A percentile compares a stretch with the other conserved stretches of the same genome.
Evolutionary conservation across 2,329 filamentous ascomycete species (phyloP).

Genomic region (Akanthomyces dipterigenus): DNA sequence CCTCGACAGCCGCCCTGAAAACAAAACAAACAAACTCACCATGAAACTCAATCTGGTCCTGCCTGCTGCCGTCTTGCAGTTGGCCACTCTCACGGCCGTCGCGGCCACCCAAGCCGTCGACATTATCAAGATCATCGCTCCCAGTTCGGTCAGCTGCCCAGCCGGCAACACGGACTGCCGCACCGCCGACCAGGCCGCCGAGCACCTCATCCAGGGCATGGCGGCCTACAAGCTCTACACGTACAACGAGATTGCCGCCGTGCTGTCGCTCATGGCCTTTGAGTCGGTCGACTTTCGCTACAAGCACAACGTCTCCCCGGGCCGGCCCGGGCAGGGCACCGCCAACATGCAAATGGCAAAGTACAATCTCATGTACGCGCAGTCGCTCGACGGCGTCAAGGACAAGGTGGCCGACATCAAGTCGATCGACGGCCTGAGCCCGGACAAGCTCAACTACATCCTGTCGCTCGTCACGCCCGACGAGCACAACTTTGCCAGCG

Average conservation of each 20-base stretch:
- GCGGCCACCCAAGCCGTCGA: constrained; percentile 21
- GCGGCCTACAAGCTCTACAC: constrained; percentile 45
- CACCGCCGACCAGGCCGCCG: constrained; percentile 55
- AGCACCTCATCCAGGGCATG: constrained; percentile 51
- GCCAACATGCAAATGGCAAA: constrained; percentile 44
- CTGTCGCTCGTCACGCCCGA: constrained; percentile 40
- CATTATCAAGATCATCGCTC: constrained; percentile 49
- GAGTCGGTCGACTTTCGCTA: constrained; percentile 66
- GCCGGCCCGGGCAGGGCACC: constrained; percentile 64
- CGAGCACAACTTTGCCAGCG: constrained; percentile 47
- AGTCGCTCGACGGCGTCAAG: constrained; percentile 32
- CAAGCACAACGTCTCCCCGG: constrained; percentile 56
- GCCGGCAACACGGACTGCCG: constrained; percentile 52
- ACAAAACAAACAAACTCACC: background rate
- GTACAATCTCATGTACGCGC: constrained; percentile 43
- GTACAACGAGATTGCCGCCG: constrained; percentile 57
- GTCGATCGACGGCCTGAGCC: constrained; percentile 20
- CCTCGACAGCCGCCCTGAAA: background rate
- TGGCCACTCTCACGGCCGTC: background rate
- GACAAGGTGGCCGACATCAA: constrained; percentile 25
- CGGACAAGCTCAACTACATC: constrained; percentile 31
- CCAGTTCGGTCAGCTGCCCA: constrained; percentile 47
- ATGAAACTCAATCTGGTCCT: background rate
- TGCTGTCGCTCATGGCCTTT: constrained; percentile 64
- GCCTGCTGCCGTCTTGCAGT: background rate